Evolutionary conservation across 83 land plant species (phyloP).

Genomic region (Picea abies): DNA sequence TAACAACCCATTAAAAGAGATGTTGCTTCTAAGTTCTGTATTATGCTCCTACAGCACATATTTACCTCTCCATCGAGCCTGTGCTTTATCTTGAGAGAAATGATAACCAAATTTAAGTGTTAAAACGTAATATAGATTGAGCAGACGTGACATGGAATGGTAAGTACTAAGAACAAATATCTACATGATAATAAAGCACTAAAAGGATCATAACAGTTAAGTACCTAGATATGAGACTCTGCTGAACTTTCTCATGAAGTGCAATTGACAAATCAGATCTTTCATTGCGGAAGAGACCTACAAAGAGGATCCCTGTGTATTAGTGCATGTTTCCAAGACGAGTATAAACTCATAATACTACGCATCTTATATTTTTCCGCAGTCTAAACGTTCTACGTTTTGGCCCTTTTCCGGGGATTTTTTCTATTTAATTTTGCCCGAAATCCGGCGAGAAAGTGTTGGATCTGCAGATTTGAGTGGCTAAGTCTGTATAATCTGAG

Average conservation of each 20-base stretch:
- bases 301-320: neutral
- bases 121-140: neutral
- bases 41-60: neutral
- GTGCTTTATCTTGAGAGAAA: neutral
- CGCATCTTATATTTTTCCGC: neutral
- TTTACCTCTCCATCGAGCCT: neutral
- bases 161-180: neutral
- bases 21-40: too few species aligned
- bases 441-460: too few species aligned
- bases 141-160: neutral
- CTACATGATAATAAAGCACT: neutral
- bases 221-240: neutral
- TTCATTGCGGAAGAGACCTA: conserved; percentile 6
- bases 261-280: neutral
- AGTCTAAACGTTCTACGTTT: too few species aligned
- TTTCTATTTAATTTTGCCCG: too few species aligned
- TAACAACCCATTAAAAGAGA: too few species aligned
- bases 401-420: too few species aligned
- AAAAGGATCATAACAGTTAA: neutral
- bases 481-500: too few species aligned
- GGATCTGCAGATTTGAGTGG: too few species aligned
- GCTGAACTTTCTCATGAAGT: neutral
- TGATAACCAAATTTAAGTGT: neutral
- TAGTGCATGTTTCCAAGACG: neutral
- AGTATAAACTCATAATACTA: neutral